phyloP scores from a whole-genome alignment of 192 early-diverging fungal species.

The Backusella mclennaniae region DNA sequence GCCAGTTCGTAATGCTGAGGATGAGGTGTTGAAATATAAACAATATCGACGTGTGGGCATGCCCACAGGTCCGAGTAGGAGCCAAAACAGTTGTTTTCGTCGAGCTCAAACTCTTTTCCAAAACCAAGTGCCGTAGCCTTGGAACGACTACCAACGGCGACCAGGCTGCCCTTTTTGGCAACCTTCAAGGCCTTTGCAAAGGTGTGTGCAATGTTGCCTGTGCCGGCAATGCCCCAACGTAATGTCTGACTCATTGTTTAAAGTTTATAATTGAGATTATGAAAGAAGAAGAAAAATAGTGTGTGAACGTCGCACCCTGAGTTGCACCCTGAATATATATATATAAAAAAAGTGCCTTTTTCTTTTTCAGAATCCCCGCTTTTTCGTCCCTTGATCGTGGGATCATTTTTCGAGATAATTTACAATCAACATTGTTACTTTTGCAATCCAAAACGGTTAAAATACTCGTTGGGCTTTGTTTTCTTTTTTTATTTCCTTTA shows the following conservation, averaged over 20 bases:
- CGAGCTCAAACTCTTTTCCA: constrained; percentile 19
- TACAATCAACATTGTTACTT: neutral
- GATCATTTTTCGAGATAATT: neutral
- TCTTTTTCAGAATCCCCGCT: neutral
- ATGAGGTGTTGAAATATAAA: constrained; percentile 68
- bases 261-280: neutral
- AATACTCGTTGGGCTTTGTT: neutral
- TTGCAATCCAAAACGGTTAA: neutral
- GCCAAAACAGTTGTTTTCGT: constrained; percentile 22
- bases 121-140: constrained; percentile 14
- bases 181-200: constrained; percentile 30
- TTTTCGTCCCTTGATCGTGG: neutral
- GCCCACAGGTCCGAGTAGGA: constrained; percentile 49
- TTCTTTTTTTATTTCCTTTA: neutral
- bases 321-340: neutral
- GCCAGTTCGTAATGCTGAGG: constrained; percentile 58
- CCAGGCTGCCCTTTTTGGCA: constrained; percentile 16
- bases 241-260: constrained; percentile 8
- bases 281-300: neutral
- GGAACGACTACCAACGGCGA: constrained; percentile 33
- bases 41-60: constrained; percentile 54
- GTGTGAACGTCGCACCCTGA: neutral
- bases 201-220: constrained; percentile 37
- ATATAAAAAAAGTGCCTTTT: neutral
- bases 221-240: constrained; percentile 39